Evolutionary conservation across 257 asterid genomes (phyloP).

Genomic region (Echites panduratus): DNA sequence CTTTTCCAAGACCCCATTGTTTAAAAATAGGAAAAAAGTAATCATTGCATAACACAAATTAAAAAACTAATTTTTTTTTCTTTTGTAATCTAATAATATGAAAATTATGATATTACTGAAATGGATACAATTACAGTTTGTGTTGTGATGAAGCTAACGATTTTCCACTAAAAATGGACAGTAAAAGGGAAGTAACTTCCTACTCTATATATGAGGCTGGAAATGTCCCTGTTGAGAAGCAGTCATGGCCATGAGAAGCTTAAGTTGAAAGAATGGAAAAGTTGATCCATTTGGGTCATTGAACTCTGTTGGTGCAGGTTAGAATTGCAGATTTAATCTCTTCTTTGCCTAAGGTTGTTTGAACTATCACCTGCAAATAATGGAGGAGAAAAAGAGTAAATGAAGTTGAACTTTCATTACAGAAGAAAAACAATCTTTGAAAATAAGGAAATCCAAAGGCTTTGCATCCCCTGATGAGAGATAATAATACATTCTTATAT

Average conservation of each 20-base stretch:
- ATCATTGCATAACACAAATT: too few species aligned
- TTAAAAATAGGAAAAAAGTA: too few species aligned
- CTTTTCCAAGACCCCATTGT: too few species aligned
- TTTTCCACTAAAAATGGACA: not conserved
- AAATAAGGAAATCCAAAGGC: too few species aligned
- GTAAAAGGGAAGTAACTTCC: not conserved
- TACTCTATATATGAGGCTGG: not conserved
- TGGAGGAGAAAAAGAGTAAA: not conserved
- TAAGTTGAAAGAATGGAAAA: not conserved
- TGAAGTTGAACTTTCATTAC: not conserved
- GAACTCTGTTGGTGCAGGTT: conserved; percentile 80
- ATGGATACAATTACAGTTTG: conserved; percentile 6
- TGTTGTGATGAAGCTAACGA: not conserved
- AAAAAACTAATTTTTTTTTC: too few species aligned
- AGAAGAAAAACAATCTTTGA: not conserved
- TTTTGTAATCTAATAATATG: too few species aligned
- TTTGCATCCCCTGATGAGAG: too few species aligned
- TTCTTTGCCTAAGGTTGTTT: conserved; percentile 64
- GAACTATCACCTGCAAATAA: conserved; percentile 63
- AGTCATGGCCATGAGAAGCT: too few species aligned
- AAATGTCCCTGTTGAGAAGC: not conserved
- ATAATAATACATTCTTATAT: too few species aligned
- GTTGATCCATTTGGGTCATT: conserved; percentile 29
- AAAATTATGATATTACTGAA: too few species aligned
- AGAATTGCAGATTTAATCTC: conserved; percentile 67